phyloP scores from a whole-genome alignment of 495 filamentous ascomycete species.

The Penicillium cinerascens region DNA sequence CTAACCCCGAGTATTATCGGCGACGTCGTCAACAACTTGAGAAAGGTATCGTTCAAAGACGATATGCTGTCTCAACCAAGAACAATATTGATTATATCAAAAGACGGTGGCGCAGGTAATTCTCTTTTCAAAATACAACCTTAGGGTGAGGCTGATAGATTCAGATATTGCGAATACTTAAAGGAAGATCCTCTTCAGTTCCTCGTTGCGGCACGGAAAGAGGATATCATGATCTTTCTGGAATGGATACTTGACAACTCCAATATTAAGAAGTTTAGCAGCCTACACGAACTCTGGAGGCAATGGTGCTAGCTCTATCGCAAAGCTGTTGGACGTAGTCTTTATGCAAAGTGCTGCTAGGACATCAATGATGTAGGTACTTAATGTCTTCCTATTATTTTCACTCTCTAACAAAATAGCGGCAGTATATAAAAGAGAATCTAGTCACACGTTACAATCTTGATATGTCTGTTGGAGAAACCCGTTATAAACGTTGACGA shows the following conservation, averaged over 20 bases:
- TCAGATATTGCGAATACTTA: conserved; percentile 4
- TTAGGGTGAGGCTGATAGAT: neutral
- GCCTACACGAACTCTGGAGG: conserved; percentile 5
- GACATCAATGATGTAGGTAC: conserved; percentile 8
- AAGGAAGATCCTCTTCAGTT: conserved; percentile 4
- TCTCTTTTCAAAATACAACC: neutral
- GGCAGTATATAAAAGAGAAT: conserved; percentile 12
- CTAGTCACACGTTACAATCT: conserved; percentile 11
- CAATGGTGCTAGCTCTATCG: conserved; percentile 13
- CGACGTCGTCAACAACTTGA: conserved; percentile 9
- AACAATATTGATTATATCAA: conserved; percentile 9
- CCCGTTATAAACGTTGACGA: conserved; percentile 16
- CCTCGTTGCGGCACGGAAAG: conserved; percentile 1
- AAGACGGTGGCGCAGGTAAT: conserved; percentile 2
- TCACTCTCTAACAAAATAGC: neutral
- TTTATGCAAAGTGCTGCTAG: conserved; percentile 6
- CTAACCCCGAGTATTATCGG: conserved; percentile 9
- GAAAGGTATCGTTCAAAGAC: conserved; percentile 9
- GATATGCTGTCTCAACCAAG: conserved; percentile 10
- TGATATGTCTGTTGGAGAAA: conserved; percentile 9
- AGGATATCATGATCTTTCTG: conserved; percentile 6
- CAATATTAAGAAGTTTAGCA: conserved; percentile 9
- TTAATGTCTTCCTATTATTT: neutral
- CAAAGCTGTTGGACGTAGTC: conserved; percentile 5
- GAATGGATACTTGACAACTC: conserved; percentile 9